phyloP scores from a whole-genome alignment of 257 asterid genomes.

The Lycium ferocissimum region DNA sequence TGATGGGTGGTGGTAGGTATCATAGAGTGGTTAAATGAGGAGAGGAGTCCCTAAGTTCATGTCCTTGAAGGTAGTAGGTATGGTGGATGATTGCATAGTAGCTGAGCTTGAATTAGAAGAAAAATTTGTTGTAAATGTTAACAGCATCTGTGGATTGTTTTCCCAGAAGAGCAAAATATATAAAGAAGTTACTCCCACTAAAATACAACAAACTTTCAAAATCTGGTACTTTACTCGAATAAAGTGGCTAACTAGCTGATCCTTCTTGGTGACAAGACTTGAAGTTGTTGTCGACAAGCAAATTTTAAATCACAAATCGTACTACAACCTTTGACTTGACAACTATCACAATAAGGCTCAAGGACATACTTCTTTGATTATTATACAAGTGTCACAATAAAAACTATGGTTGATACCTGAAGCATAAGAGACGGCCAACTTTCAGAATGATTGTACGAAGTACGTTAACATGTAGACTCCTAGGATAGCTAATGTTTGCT shows the following conservation, averaged over 20 bases:
- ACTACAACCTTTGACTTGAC: background rate
- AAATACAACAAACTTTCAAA: background rate
- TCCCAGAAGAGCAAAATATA: background rate
- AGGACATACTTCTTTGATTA: background rate
- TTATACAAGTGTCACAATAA: background rate
- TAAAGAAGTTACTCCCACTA: background rate
- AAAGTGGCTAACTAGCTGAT: background rate
- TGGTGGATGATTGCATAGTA: background rate
- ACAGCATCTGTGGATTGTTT: background rate
- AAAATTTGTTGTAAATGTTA: background rate
- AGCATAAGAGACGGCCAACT: background rate
- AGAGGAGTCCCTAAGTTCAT: background rate
- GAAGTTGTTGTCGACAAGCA: background rate
- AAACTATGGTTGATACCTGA: background rate
- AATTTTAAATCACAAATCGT: background rate
- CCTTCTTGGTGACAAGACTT: conserved; percentile 1
- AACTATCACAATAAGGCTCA: background rate
- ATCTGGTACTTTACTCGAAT: background rate
- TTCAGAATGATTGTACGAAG: background rate
- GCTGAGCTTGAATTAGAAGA: conserved; percentile 23
- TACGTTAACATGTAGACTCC: background rate
- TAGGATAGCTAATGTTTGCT: background rate
- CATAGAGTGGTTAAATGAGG: background rate
- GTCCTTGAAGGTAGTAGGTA: background rate
- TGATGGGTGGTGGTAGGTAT: background rate